Base-by-base conservation (phyloP, 345 rosid genomes). In the Carallia pectinifolia region DNA sequence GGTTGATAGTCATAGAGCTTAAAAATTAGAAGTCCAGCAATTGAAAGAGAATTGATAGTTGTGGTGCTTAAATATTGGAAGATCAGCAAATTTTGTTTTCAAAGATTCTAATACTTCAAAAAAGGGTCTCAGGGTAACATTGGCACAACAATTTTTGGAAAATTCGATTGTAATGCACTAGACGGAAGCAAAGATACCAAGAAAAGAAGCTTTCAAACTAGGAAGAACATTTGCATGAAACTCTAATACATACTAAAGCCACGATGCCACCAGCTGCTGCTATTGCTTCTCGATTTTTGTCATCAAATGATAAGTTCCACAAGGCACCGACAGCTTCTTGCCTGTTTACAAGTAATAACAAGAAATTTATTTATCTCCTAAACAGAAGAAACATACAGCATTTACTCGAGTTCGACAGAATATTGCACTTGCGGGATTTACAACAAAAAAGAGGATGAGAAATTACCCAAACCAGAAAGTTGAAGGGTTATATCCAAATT, bases 251-350 rank as follows among this genome's bases (percentile, higher is more conserved):
- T 71, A 78, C 84, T 80, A 81, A 73, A 61, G 85, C 85, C 74
- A 61, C 69, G 15, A 81, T 72, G 10, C 85, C 82, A 48, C 76
- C 85, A 63, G 82, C 80, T 53, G 64, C 70, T 2, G 80, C 82
- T 40, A 78, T 81, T 70, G 80, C 80, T 75, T 79, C 82, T 53
- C 85, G 76, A 76, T 81, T 81, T 70, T 44, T 76, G 73, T 76
- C 85, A 70, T 81, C 82, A 67, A 81, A 75, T 47, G 82, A 78
- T 62, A 81, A 73, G 58, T 81, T 81, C 85, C 85, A 78, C 40
- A 78, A 70, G 47, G 85, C 82, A 70, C 85, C 85, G 53, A 82
- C 80, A 36, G 82, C 82, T 71, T 81, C 82, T 44, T 78, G 80
- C 76, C 85, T 79, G 68, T 72, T 29, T 55, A 30, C 5, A 34